Evolutionary conservation across 176 grass and related monocot genomes (phyloP).

Genomic region (Leersia perrieri): DNA sequence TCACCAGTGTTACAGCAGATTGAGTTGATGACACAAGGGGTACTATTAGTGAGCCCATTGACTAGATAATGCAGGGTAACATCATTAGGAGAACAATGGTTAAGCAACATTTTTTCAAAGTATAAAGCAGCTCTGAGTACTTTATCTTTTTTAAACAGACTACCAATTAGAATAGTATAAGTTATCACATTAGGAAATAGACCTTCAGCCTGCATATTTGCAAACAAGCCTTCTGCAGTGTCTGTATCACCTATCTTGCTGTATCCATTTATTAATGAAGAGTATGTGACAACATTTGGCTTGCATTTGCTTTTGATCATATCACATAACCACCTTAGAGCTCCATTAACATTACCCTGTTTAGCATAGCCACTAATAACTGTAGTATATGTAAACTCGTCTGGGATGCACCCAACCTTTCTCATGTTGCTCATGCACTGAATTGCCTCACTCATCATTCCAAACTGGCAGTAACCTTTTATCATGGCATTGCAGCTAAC

Average conservation of each 20-base stretch:
- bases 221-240: constrained; percentile 50
- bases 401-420: constrained; percentile 47
- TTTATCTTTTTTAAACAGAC: constrained; percentile 56
- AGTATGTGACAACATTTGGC: constrained; percentile 69
- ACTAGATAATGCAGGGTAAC: constrained; percentile 60
- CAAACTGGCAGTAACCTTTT: constrained; percentile 82
- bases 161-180: constrained; percentile 64
- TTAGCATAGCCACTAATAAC: constrained; percentile 57
- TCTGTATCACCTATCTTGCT: constrained; percentile 56
- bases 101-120: constrained; percentile 69
- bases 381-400: constrained; percentile 79
- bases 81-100: constrained; percentile 73
- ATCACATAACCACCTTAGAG: constrained; percentile 55
- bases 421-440: constrained; percentile 54
- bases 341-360: constrained; percentile 49
- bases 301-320: constrained; percentile 71
- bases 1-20: constrained; percentile 27
- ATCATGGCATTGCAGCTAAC: constrained; percentile 80
- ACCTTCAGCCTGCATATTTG: constrained; percentile 51
- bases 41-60: constrained; percentile 58
- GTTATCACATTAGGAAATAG: constrained; percentile 66
- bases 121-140: constrained; percentile 43
- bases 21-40: constrained; percentile 27
- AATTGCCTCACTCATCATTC: constrained; percentile 68
- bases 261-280: constrained; percentile 65